Evolutionary conservation across 257 asterid species (phyloP).

Genomic region (Rubia yunnanensis): DNA sequence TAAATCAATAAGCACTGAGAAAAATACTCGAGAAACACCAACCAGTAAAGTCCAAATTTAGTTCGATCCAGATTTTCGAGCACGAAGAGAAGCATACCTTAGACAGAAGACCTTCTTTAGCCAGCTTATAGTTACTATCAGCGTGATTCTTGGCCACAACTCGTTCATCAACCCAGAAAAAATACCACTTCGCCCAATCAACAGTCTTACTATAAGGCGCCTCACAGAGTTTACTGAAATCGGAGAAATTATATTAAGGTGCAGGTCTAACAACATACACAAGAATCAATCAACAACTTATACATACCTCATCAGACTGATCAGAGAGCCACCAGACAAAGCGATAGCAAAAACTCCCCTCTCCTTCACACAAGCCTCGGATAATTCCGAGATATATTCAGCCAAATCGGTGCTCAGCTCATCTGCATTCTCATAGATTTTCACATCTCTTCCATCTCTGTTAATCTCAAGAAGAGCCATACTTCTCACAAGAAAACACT

Average conservation of each 20-base stretch:
- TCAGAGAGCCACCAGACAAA: constrained; percentile 88
- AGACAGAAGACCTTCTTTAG: constrained; percentile 65
- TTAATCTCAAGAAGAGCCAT: constrained; percentile 55
- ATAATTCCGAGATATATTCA: constrained; percentile 79
- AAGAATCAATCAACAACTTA: constrained; percentile 3
- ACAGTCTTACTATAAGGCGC: constrained; percentile 91
- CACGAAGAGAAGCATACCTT: constrained; percentile 42
- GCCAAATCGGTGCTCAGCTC: constrained; percentile 69
- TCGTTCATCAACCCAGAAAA: constrained; percentile 91
- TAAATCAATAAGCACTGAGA: constrained; percentile 4
- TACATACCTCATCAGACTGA: constrained; percentile 61
- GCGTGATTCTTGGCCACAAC: constrained; percentile 80
- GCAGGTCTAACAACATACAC: background rate
- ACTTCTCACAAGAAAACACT: constrained; percentile 26
- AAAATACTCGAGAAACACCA: background rate
- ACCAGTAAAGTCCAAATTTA: background rate
- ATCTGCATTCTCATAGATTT: constrained; percentile 53
- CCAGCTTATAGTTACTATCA: constrained; percentile 91
- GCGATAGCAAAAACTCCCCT: constrained; percentile 78
- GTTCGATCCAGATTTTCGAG: background rate
- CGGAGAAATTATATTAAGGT: background rate
- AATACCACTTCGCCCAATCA: constrained; percentile 88
- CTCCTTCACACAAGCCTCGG: constrained; percentile 83
- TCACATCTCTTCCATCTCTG: constrained; percentile 56
- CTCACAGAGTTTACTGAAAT: constrained; percentile 70